Evolutionary conservation across 331 rosid species (phyloP), one percentile per base, ranked within the genome.

Genomic region (Pyracantha coccinea): DNA sequence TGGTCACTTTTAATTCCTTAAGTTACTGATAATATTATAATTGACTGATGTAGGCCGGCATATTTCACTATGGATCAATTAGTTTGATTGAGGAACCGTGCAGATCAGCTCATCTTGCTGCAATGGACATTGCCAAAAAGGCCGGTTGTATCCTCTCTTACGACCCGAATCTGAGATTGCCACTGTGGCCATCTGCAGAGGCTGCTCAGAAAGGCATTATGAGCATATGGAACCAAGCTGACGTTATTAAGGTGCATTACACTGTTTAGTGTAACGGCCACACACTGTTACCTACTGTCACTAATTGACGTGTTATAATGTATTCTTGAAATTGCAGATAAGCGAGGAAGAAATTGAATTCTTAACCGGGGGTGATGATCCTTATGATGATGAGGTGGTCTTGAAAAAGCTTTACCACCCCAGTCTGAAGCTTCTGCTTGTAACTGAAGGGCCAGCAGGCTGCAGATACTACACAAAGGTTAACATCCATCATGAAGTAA

Each of bases 391-490:
- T 84, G 78, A 88, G 24, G 90, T 93, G 74, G 97, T 93, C 76
- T 75, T 89, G 80, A 80, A 80, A 33, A 93, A 88, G 81, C 98
- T 93, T 54, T 89, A 85, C 74, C 93, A 86, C 76, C 87, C 92
- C 11, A 86, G 85, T 80, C 91, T 89, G 79, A 93, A 89, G 86
- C 97, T 93, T 78, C 79, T 93, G 80, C 29, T 91, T 1, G 98
- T 93, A 28, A 91, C 96, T 7, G 97, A 89, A 88, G 98, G 98
- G 3, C 81, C 93, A 24, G 64, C 69, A 14, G 98, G 98, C 52
- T 93, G 98, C 83, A 86, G 97, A 90, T 92, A 92, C 82, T 92
- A 84, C 82, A 90, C 98, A 44, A 81, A 84, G 86, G 96, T 92
- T 71, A 81, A 84, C 52, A 27, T 74, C 69, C 25, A 32, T 52